These are phyloP conservation scores for Xerocomellus amylosporus DNA, from an alignment of 768 basidiomycete species.

Conservation along the genomic window DNA sequence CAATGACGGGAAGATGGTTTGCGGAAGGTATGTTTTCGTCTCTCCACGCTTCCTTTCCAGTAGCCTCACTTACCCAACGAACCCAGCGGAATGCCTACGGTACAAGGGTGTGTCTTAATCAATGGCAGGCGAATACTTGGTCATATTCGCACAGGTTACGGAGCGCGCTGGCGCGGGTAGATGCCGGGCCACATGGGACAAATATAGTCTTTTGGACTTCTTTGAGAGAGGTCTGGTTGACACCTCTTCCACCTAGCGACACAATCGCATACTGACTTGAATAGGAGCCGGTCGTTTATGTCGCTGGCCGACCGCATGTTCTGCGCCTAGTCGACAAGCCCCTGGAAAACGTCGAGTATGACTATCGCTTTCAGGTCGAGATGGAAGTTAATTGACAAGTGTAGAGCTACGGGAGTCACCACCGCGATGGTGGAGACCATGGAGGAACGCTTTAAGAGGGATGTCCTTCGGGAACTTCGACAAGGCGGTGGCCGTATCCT, in stretches of 20 bases:
- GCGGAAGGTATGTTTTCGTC: constrained; percentile 58
- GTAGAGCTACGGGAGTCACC: constrained; percentile 89
- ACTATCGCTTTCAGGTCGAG: background rate
- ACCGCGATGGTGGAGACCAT: constrained; percentile 88
- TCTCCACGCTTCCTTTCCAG: background rate
- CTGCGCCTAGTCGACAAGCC: constrained; percentile 84
- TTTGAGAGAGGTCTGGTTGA: constrained; percentile 69
- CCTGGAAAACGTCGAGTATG: constrained; percentile 91
- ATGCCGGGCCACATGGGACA: constrained; percentile 73
- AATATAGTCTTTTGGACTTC: constrained; percentile 93
- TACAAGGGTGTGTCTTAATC: constrained; percentile 52
- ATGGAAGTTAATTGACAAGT: background rate
- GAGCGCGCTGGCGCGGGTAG: constrained; percentile 71
- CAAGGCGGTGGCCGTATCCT: constrained; percentile 71
- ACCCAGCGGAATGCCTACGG: constrained; percentile 89
- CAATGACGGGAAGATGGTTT: constrained; percentile 60
- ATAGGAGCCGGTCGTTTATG: constrained; percentile 90
- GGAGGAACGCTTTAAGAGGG: constrained; percentile 84
- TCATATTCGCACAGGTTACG: constrained; percentile 52
- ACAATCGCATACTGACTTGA: constrained; percentile 1
- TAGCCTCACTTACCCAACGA: constrained; percentile 22
- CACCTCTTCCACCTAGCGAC: background rate
- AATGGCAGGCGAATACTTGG: background rate
- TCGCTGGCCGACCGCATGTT: constrained; percentile 85
- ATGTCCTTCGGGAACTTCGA: constrained; percentile 80